These are phyloP conservation scores for Aaosphaeria arxii DNA, from an alignment of 2,329 filamentous ascomycete species.

Conservation along the genomic window DNA sequence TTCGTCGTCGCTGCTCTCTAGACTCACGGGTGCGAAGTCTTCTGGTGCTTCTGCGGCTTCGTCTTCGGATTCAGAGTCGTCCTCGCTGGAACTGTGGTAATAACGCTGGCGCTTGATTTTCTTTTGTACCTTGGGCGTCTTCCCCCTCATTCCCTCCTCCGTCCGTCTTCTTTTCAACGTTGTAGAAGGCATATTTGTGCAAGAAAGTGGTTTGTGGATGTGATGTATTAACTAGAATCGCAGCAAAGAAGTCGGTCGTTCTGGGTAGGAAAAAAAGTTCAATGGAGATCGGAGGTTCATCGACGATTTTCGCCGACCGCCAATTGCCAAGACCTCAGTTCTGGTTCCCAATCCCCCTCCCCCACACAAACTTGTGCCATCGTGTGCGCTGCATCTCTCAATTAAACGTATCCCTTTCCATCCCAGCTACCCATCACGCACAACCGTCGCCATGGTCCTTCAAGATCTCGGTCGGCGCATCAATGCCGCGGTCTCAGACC, in stretches of 20 bases:
- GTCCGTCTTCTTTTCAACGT: conserved; percentile 56
- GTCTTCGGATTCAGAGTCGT: conserved; percentile 20
- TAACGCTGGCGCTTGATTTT: conserved; percentile 62
- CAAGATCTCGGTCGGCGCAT: conserved; percentile 98
- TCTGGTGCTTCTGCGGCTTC: conserved; percentile 23
- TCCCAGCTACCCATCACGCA: conserved; percentile 1
- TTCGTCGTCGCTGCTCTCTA: conserved; percentile 46
- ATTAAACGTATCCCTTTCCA: not conserved
- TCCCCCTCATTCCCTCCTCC: conserved; percentile 56
- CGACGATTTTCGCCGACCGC: conserved; percentile 24
- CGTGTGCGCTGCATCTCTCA: conserved; percentile 3
- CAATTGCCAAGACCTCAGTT: conserved; percentile 15
- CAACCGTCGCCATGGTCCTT: conserved; percentile 72
- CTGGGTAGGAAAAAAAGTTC: conserved; percentile 15
- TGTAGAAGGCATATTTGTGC: conserved; percentile 35
- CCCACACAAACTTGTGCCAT: conserved; percentile 13
- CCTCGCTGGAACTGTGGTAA: conserved; percentile 64
- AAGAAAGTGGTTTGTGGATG: too few relatives aligned
- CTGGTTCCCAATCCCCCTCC: conserved; percentile 12
- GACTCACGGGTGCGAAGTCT: conserved; percentile 51
- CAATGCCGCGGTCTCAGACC: conserved; percentile 90
- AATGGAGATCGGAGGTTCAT: conserved; percentile 13
- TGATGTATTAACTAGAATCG: conserved; percentile 5
- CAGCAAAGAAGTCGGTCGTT: too few relatives aligned
- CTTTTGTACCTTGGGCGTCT: conserved; percentile 50